Conservation (phyloP, 768 basidiomycete genomes). For the Melanogaster broomeanus region DNA sequence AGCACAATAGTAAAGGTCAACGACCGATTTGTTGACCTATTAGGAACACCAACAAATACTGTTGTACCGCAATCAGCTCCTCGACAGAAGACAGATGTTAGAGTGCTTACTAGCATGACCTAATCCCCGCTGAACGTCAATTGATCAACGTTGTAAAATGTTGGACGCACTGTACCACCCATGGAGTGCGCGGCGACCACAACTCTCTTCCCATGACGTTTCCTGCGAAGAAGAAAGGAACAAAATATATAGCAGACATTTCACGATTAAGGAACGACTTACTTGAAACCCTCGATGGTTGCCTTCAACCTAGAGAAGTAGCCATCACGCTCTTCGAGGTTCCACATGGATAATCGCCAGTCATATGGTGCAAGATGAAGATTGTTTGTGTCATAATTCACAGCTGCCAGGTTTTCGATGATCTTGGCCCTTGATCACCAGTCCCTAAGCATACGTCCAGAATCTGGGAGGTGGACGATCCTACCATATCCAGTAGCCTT, state of each 20-base stretch:
- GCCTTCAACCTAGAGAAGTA: conserved; percentile 85
- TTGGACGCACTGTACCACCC: conserved; percentile 68
- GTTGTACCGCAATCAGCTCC: conserved; percentile 8
- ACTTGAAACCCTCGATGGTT: conserved; percentile 81
- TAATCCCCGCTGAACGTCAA: conserved; percentile 51
- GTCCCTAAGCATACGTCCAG: not conserved
- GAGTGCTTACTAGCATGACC: conserved; percentile 46
- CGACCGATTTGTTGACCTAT: not conserved
- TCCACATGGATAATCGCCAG: conserved; percentile 86
- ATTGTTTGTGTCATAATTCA: conserved; percentile 93
- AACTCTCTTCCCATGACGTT: conserved; percentile 71
- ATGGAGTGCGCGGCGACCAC: conserved; percentile 88
- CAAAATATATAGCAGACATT: not conserved
- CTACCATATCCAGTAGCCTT: conserved; percentile 95
- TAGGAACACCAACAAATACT: conserved; percentile 80
- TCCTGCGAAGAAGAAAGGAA: conserved; percentile 37
- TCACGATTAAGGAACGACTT: conserved; percentile 18
- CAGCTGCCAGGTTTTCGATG: conserved; percentile 89
- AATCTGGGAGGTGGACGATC: conserved; percentile 2
- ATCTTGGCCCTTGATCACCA: conserved; percentile 71
- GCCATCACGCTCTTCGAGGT: conserved; percentile 88
- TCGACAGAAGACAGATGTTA: not conserved
- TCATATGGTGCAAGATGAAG: conserved; percentile 85
- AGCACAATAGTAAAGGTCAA: conserved; percentile 5
- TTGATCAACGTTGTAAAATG: not conserved